These are phyloP conservation scores for Fusarium nurragi DNA, from an alignment of 2,329 filamentous ascomycete genomes.

Conservation along the genomic window DNA sequence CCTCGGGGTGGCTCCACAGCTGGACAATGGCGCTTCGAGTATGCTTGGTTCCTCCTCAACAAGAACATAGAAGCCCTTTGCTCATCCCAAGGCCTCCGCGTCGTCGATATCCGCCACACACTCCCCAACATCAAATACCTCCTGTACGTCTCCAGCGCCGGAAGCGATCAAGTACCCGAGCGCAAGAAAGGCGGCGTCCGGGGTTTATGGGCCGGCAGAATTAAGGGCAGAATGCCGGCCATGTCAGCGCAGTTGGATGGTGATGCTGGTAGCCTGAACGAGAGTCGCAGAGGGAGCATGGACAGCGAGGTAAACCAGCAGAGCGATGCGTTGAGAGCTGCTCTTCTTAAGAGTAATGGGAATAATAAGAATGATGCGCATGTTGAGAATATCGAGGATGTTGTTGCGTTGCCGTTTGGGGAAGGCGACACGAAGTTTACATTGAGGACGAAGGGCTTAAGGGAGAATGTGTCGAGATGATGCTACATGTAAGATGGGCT, in stretches of 20 bases:
- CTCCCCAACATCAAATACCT: slow-evolving; percentile 94
- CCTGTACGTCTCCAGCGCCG: slow-evolving; percentile 87
- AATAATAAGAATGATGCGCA: slow-evolving; percentile 25
- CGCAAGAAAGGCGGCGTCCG: slow-evolving; percentile 69
- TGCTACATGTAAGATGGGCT: not conserved
- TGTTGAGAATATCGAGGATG: slow-evolving; percentile 32
- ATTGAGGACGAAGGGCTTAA: slow-evolving; percentile 64
- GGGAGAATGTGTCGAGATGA: slow-evolving; percentile 56
- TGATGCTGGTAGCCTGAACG: slow-evolving; percentile 52
- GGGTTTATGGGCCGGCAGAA: slow-evolving; percentile 63
- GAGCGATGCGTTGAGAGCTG: slow-evolving; percentile 54
- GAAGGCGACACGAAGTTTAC: slow-evolving; percentile 59
- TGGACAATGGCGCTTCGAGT: slow-evolving; percentile 91
- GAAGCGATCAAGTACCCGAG: slow-evolving; percentile 70
- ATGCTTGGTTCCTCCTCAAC: slow-evolving; percentile 95
- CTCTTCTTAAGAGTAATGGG: slow-evolving; percentile 44
- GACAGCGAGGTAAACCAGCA: slow-evolving; percentile 56
- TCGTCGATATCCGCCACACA: slow-evolving; percentile 91
- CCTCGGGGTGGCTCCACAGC: slow-evolving; percentile 68
- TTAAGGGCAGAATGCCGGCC: slow-evolving; percentile 51
- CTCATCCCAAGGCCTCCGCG: slow-evolving; percentile 73
- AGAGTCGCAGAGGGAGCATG: slow-evolving; percentile 55
- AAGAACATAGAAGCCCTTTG: slow-evolving; percentile 85
- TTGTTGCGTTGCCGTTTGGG: slow-evolving; percentile 57
- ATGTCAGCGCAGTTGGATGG: slow-evolving; percentile 48